Evolutionary conservation across 2,329 filamentous ascomycete genomes (phyloP).

Genomic region (Colletotrichum phormii): DNA sequence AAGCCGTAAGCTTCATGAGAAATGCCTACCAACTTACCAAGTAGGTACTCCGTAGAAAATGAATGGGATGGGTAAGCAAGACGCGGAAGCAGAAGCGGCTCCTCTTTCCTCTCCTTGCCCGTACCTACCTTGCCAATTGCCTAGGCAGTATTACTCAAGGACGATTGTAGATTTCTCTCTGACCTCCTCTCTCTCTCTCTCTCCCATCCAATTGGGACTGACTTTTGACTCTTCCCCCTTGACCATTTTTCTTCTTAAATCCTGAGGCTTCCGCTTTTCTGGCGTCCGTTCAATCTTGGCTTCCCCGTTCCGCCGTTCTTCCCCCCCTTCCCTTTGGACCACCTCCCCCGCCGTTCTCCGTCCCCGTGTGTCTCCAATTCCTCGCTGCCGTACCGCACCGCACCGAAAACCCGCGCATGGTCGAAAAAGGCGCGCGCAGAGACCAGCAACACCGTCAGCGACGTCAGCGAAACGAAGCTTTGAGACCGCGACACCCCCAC

Average conservation of each 20-base stretch:
- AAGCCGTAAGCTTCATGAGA: background rate
- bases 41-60: background rate
- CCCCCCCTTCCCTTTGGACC: background rate
- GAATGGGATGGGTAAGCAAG: background rate
- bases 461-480: constrained; percentile 32
- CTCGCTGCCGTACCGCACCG: constrained; percentile 2
- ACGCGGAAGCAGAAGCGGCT: constrained; percentile 18
- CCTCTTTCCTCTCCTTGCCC: constrained; percentile 2
- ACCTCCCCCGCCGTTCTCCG: background rate
- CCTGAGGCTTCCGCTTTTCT: constrained; percentile 14
- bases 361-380: background rate
- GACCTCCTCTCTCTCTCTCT: no score
- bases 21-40: background rate
- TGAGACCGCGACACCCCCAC: constrained; percentile 13
- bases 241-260: constrained; percentile 13
- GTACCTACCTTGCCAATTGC: background rate
- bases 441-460: background rate
- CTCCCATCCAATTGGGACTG: background rate
- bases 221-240: background rate
- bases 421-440: background rate
- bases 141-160: background rate
- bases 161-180: background rate
- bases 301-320: constrained; percentile 6
- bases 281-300: constrained; percentile 9
- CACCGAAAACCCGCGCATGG: background rate